Evolutionary conservation across 306 rosid genomes (phyloP), one percentile per base, ranked within the genome.

Genomic region (Cyclanthera cordifolia): DNA sequence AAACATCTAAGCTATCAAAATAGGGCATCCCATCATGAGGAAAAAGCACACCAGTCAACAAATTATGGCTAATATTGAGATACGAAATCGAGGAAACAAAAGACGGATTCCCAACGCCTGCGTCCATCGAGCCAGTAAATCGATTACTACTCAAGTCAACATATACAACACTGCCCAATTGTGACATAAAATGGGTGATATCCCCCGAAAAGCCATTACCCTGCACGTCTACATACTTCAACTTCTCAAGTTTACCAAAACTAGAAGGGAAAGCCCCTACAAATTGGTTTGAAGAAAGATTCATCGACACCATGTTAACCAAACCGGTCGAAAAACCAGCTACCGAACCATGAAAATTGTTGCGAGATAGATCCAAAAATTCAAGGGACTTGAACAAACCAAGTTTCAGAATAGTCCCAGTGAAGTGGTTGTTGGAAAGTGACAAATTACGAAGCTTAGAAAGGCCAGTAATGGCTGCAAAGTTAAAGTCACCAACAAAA

Each of bases 21-120:
- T 83, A 89, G 20, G 96, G 85, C 82, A 87, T 80, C 56, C 90
- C 96, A 82, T 87, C 94, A 67, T 89, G 94, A 60, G 79, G 81
- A 80, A 89, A 89, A 48, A 84, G 87, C 77, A 85, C 82, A 59
- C 94, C 94, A 46, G 20, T 67, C 87, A 89, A 79, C 25, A 81
- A 71, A 80, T 89, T 89, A 59, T 79, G 79, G 67, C 96, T 89
- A 27, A 87, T 54, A 77, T 89, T 89, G 21, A 89, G 78, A 70
- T 83, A 77, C 3, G 53, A 82, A 72, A 89, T 73, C 1, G 94
- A 82, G 10, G 87, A 83, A 47, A 87, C 73, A 65, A 87, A 80
- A 0, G 84, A 83, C 14, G 77, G 73, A 63, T 75, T 75, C 49
- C 82, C 89, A 46, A 82, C 85, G 67, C 90, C 94, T 53, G 81